Percentiles rank a stretch among this genome's conserved stretches.
Conservation (phyloP, 139 green algal species). For the Chlamydomonas sphaeroides region DNA sequence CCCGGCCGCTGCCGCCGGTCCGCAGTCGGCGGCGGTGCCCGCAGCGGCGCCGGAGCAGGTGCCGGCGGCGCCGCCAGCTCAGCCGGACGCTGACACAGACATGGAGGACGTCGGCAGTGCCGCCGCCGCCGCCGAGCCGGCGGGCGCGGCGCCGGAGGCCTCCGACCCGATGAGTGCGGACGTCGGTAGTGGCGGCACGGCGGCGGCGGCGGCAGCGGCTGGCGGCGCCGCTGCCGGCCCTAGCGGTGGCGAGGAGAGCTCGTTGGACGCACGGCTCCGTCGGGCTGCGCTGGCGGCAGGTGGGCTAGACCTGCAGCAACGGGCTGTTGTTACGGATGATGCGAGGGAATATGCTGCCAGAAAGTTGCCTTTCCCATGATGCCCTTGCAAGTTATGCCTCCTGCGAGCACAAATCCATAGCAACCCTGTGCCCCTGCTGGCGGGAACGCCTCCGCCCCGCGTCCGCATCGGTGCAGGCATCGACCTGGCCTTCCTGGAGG, state of each 20-base stretch:
- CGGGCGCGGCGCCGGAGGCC: background rate
- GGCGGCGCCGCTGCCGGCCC: background rate
- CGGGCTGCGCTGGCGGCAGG: slow-evolving; percentile 41
- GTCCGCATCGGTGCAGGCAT: no score
- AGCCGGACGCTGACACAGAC: slow-evolving; percentile 17
- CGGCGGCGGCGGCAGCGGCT: slow-evolving; percentile 25
- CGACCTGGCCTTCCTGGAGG: slow-evolving; percentile 81
- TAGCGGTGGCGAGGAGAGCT: background rate
- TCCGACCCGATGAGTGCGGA: slow-evolving; percentile 43
- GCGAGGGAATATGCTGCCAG: no score
- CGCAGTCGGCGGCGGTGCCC: background rate
- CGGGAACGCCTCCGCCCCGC: no score
- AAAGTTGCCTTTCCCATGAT: background rate
- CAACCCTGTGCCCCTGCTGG: background rate
- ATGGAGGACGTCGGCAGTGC: slow-evolving; percentile 26
- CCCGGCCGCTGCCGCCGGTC: background rate
- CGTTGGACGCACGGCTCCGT: slow-evolving; percentile 35
- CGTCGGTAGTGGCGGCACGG: background rate
- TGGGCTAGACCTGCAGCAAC: background rate
- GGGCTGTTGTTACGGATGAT: background rate
- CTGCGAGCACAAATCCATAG: background rate
- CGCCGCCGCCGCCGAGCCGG: background rate
- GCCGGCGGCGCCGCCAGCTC: background rate
- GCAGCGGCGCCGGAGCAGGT: background rate
- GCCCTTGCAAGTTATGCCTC: no score